A percentile compares a stretch with the other conserved stretches of the same genome.
These are phyloP conservation scores for Fallopia convolvulus DNA, from an alignment of 148 eudicot species.

Conservation along the genomic window DNA sequence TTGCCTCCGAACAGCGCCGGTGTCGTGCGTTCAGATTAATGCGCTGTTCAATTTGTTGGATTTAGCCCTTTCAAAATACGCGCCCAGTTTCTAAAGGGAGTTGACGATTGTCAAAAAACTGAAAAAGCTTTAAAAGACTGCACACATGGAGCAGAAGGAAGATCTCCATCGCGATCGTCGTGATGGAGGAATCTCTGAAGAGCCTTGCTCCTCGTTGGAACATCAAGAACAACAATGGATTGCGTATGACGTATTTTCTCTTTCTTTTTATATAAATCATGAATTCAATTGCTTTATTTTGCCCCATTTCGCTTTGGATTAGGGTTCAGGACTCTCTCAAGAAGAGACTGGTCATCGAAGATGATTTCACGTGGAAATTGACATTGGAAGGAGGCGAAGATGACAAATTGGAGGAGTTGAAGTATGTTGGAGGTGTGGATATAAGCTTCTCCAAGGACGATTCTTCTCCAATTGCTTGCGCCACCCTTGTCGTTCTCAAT, in stretches of 20 bases:
- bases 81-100: no score
- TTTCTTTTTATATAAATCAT: neutral
- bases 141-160: neutral
- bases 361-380: constrained; percentile 43
- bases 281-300: neutral
- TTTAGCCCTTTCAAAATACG: no score
- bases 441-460: constrained; percentile 77
- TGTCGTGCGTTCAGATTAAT: no score
- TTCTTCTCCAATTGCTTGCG: constrained; percentile 73
- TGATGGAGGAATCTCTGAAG: neutral
- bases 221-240: constrained; percentile 1
- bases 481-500: constrained; percentile 67
- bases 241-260: neutral
- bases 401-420: constrained; percentile 32
- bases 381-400: constrained; percentile 15
- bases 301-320: neutral
- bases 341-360: constrained; percentile 32
- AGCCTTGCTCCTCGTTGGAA: neutral
- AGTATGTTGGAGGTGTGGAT: constrained; percentile 88
- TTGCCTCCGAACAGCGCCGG: no score
- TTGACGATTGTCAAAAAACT: no score
- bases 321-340: constrained; percentile 33
- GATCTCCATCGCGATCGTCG: neutral
- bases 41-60: no score
- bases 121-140: neutral